phyloP scores from a whole-genome alignment of 225 moss, liverwort and hornwort species.

The Bryoerythrophyllum caledonicum region DNA sequence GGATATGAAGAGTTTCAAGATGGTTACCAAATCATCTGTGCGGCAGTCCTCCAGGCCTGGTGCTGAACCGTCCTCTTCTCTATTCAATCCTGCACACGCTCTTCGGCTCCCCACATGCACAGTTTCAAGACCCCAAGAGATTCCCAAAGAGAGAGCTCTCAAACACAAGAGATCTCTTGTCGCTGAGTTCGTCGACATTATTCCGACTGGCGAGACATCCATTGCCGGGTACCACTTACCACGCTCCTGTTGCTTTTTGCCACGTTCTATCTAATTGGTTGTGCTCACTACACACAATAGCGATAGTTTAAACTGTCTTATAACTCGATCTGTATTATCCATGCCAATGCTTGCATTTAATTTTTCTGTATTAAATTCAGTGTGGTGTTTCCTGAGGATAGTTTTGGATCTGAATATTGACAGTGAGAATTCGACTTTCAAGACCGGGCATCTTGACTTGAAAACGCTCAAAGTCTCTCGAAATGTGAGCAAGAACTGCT shows the following conservation, averaged over 20 bases:
- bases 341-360: not conserved
- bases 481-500: constrained; percentile 30
- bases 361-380: not conserved
- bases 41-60: constrained; percentile 23
- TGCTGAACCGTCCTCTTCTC: constrained; percentile 20
- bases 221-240: constrained; percentile 20
- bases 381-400: not conserved
- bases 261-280: not conserved
- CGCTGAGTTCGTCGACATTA: not conserved
- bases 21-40: constrained; percentile 28
- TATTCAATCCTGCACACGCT: constrained; percentile 21
- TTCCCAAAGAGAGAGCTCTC: constrained; percentile 6
- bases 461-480: constrained; percentile 27
- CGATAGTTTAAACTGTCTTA: not conserved
- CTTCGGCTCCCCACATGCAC: constrained; percentile 24
- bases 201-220: constrained; percentile 2
- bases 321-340: not conserved
- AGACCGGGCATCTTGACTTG: constrained; percentile 18
- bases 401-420: not conserved
- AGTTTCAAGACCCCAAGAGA: constrained; percentile 20
- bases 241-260: not conserved
- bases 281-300: not conserved
- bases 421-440: constrained; percentile 34
- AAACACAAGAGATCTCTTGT: constrained; percentile 26
- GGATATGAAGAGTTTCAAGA: constrained; percentile 37